Evolutionary conservation across 176 grass and related monocot species (phyloP), one percentile per base, ranked within the genome.

Genomic region (Rhynchospora breviuscula): DNA sequence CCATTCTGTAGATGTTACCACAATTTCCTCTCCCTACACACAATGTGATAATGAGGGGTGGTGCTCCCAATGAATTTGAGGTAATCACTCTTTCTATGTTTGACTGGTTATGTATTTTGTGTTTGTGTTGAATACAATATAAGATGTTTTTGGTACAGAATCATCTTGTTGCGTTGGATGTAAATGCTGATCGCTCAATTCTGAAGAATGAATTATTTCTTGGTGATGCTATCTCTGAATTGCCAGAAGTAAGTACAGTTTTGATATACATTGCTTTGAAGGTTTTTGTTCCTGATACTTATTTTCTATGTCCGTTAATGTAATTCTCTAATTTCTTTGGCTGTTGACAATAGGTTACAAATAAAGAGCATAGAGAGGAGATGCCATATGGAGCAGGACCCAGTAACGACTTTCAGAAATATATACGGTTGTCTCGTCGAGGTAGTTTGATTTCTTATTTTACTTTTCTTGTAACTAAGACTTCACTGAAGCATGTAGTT

Each of bases 11-110:
- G 95, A 83, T 85, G 4, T 80, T 98, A 45, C 92, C 92, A 12
- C 92, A 95, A 70, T 98, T 90, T 85, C 91, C 92, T 45, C 83
- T 98, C 0, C 95, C 95, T 9, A 95, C 92, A 2, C 91, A 98
- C 82, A 86, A 98, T 53, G 96, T 98, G 10, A 75, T 91, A 44
- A 85, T 86, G 1, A 91, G 91, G 66, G 96, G 96, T 5, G 84
- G 22, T 10, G 77, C 48, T 4, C 96, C 95, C 12, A 87, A 81
- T 80, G 96, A 94, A 18, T 98, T 98, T 79, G 86, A 77, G 74
- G 96, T 98, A 72, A 72, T 35, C 2, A 59, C 79, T 7, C 5
- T 56, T 57, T 56, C 6, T 13, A 2, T 4, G 2, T 5, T 2
- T 1, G 7, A 51, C 78, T 26, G 19, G 12, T 59, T 63, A 3